Conservation (phyloP, 495 filamentous ascomycete genomes). For the Margaritispora aquatica region DNA sequence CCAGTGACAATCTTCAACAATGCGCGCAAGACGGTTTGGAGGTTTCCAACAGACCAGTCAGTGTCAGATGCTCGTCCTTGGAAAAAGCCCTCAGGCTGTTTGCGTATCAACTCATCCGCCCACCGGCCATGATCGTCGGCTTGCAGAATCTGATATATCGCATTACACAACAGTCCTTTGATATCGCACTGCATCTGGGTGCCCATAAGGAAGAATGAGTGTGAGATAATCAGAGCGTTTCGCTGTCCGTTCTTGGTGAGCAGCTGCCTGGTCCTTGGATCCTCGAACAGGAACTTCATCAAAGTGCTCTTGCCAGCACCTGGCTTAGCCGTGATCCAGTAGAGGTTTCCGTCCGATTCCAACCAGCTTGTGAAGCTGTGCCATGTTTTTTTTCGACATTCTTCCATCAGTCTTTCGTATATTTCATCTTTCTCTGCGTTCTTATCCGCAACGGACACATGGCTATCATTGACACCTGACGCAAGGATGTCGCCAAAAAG, state of each 20-base stretch:
- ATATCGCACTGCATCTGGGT: background rate
- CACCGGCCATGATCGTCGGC: background rate
- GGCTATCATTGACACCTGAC: background rate
- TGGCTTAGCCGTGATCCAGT: slow-evolving; percentile 28
- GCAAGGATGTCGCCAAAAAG: background rate
- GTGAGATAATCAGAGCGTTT: background rate
- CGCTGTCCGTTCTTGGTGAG: background rate
- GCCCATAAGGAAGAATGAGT: slow-evolving; percentile 2
- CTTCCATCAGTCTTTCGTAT: background rate
- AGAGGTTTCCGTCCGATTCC: background rate
- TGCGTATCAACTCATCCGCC: background rate
- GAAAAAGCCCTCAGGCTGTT: background rate
- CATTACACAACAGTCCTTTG: background rate
- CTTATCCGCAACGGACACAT: background rate
- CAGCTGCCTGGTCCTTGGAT: background rate
- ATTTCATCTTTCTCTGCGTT: background rate
- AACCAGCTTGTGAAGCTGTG: background rate
- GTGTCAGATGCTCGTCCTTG: background rate
- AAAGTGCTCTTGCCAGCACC: slow-evolving; percentile 32
- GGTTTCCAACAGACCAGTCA: background rate
- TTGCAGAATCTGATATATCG: background rate
- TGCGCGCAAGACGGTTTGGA: background rate
- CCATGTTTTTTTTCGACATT: background rate
- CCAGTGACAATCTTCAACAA: background rate
- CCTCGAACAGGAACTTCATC: slow-evolving; percentile 26